These are phyloP conservation scores for Irpex sp. DNA, from an alignment of 1,284 basidiomycete species.

Conservation along the genomic window DNA sequence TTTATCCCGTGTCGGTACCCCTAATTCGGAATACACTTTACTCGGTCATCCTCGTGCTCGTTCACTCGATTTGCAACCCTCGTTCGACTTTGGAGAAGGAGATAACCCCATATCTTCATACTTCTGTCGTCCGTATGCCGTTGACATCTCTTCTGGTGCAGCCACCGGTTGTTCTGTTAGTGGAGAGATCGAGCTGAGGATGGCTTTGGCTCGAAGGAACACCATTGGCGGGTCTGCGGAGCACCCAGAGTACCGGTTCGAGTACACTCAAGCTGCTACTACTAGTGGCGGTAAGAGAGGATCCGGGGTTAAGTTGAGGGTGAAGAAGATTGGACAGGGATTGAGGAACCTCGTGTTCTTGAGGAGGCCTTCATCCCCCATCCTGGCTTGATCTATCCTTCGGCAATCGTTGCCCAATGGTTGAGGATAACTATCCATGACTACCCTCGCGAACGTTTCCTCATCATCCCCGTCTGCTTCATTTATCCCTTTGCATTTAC, in stretches of 20 bases:
- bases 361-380: background rate
- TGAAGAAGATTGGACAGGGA: constrained; percentile 41
- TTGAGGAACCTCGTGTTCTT: constrained; percentile 36
- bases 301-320: constrained; percentile 27
- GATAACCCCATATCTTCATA: background rate
- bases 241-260: constrained; percentile 16
- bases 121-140: background rate
- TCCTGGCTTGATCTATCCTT: background rate
- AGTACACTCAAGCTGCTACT: constrained; percentile 12
- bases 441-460: no score
- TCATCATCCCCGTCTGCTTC: background rate
- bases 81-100: background rate
- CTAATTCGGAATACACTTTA: background rate
- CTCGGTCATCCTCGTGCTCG: background rate
- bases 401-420: background rate
- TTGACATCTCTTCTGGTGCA: background rate
- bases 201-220: constrained; percentile 46
- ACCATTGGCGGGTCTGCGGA: constrained; percentile 7
- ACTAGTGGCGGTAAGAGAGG: constrained; percentile 1
- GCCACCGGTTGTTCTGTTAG: constrained; percentile 49
- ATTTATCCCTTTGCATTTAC: background rate
- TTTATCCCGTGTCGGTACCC: constrained; percentile 19
- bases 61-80: background rate
- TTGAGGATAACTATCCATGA: no score
- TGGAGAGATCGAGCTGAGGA: constrained; percentile 55